phyloP scores from a whole-genome alignment of 768 basidiomycete genomes.

The Terana coerulea region DNA sequence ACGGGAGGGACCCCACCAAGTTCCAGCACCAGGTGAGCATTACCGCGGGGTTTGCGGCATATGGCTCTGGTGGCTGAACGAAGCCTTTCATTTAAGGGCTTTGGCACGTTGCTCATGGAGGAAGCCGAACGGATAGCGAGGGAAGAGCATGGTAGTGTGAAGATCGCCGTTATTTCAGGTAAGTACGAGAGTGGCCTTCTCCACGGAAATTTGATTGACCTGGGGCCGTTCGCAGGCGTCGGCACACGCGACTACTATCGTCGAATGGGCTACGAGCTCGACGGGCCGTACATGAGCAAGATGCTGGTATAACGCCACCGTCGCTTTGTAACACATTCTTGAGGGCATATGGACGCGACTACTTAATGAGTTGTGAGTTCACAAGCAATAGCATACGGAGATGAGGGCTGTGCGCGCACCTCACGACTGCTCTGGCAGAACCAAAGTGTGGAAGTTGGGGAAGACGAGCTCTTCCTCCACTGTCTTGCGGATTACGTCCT shows the following conservation, averaged over 20 bases:
- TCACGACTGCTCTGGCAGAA: slow-evolving; percentile 22
- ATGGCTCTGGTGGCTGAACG: slow-evolving; percentile 2
- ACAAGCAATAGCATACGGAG: neutral
- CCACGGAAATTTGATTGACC: slow-evolving; percentile 1
- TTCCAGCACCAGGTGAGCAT: slow-evolving; percentile 84
- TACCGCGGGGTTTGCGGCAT: neutral
- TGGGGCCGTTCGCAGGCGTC: slow-evolving; percentile 52
- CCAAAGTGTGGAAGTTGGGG: slow-evolving; percentile 85
- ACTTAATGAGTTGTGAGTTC: neutral
- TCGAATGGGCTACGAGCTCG: slow-evolving; percentile 88
- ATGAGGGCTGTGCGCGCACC: neutral
- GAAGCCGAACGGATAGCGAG: slow-evolving; percentile 97
- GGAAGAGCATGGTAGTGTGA: slow-evolving; percentile 94
- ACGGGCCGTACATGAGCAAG: slow-evolving; percentile 99
- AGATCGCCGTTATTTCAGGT: slow-evolving; percentile 97
- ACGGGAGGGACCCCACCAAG: slow-evolving; percentile 95
- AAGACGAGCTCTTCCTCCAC: slow-evolving; percentile 95
- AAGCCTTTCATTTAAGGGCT: slow-evolving; percentile 55
- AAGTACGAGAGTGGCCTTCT: slow-evolving; percentile 24
- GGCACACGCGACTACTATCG: slow-evolving; percentile 98
- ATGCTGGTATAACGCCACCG: slow-evolving; percentile 34
- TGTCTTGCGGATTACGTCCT: slow-evolving; percentile 92
- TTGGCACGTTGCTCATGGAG: slow-evolving; percentile 97
- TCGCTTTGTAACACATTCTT: slow-evolving; percentile 1
- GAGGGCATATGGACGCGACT: neutral